Evolutionary conservation across 78 protist genomes (phyloP), one percentile per base, ranked within the genome.

Genomic region (Bigelowiella natans): DNA sequence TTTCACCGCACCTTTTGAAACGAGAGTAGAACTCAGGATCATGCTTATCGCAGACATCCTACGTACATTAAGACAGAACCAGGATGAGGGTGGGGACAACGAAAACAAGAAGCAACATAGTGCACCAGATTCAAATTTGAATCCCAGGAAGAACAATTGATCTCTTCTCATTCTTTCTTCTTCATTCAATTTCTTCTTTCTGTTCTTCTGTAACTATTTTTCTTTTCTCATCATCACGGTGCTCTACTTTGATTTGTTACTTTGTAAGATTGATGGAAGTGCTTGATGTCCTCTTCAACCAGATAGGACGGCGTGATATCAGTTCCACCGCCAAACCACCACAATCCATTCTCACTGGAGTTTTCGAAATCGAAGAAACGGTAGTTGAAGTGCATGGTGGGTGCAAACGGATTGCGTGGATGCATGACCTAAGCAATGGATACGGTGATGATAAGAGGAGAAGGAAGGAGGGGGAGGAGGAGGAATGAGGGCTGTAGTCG

Each of bases 331-430:
- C 94, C 94, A 34, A 89, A 92, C 94, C 94, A 92, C 94, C 92
- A 88, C 37, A 85, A 51, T 51, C 90, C 92, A 64, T 82, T 89
- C 26, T 88, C 93, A 34, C 86, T 91, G 87, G 36, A 37, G 36
- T 85, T 85, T 11, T 85, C 87, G 38, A 85, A 34, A 85, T 87
- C 93, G 40, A 92, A 92, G 94, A 88, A 92, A 37, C 94, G 91
- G 92, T 92, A 92, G 90, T 92, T 92, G 91, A 92, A 92, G 94
- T 92, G 94, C 92, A 89, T 89, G 86, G 94, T 92, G 7, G 94
- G 94, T 40, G 92, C 91, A 34, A 38, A 51, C 64, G 94, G 94
- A 84, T 92, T 92, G 34, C 91, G 83, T 1, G 94, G 94, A 82
- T 92, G 94, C 91, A 92, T 89, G 38, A 92, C 93, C 73, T 39